Percentiles rank a stretch among this genome's conserved stretches.
These are phyloP conservation scores for Auxenochlorella pyrenoidosa DNA, from an alignment of 139 green algal genomes.

Conservation along the genomic window DNA sequence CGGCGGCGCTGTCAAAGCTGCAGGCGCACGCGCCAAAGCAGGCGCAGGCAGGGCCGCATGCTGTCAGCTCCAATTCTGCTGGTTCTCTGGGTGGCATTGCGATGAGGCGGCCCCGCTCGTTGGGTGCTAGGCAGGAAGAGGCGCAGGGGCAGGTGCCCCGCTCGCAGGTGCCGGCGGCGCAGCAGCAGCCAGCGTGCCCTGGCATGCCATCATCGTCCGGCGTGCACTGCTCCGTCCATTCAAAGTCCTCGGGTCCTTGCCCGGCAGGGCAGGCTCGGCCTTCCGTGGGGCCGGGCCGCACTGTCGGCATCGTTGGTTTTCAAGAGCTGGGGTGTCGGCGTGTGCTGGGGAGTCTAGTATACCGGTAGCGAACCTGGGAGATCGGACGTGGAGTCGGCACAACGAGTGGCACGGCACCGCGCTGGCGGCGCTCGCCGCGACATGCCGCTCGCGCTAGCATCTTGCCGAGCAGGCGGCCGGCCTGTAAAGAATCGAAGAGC, in stretches of 20 bases:
- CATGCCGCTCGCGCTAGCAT: too few species aligned
- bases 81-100: neutral
- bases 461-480: too few species aligned
- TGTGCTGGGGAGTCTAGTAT: too few species aligned
- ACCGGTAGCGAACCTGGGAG: too few species aligned
- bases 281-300: too few species aligned
- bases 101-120: neutral
- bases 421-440: too few species aligned
- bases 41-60: conserved; percentile 55
- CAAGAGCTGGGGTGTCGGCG: too few species aligned
- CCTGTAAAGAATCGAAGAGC: too few species aligned
- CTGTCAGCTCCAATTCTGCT: conserved; percentile 2
- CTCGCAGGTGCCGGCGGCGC: neutral
- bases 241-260: neutral
- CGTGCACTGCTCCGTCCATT: neutral
- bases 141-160: conserved; percentile 11
- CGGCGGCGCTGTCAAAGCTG: conserved; percentile 1
- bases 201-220: neutral
- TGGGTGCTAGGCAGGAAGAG: neutral
- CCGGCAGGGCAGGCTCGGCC: too few species aligned
- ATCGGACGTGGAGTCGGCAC: too few species aligned
- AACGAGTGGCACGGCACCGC: too few species aligned
- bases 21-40: conserved; percentile 29
- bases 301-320: too few species aligned
- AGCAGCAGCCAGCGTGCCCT: conserved; percentile 1